phyloP scores from a whole-genome alignment of 108 stramenopile species.

The Conticribra guillardii region DNA sequence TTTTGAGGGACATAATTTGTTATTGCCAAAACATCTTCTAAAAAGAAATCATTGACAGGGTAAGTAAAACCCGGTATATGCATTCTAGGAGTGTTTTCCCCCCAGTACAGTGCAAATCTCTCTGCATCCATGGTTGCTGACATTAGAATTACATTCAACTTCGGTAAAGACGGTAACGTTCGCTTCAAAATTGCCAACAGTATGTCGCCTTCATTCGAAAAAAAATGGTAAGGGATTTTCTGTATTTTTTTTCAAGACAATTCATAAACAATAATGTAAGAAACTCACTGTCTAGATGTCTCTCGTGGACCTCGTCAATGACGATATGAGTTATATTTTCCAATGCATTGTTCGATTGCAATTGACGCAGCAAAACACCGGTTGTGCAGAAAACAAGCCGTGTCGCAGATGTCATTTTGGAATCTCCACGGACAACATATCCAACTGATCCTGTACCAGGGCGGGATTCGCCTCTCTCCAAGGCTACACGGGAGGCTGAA shows the following conservation, averaged over 20 bases:
- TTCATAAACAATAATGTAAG: not conserved
- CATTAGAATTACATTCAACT: conserved; percentile 51
- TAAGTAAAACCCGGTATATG: conserved; percentile 95
- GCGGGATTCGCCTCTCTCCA: conserved; percentile 84
- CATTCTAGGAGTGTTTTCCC: conserved; percentile 70
- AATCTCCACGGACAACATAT: conserved; percentile 92
- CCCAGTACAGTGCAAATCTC: conserved; percentile 85
- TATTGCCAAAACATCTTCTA: conserved; percentile 86
- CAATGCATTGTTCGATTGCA: conserved; percentile 83
- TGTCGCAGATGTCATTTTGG: conserved; percentile 65
- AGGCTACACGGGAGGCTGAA: conserved; percentile 86
- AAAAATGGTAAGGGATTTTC: no score
- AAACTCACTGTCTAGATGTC: conserved; percentile 77
- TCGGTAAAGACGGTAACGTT: conserved; percentile 26
- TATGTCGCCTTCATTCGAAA: no score
- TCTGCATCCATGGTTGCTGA: conserved; percentile 95
- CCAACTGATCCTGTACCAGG: conserved; percentile 85
- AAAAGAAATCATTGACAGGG: conserved; percentile 87
- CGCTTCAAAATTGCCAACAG: conserved; percentile 65
- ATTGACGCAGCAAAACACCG: conserved; percentile 95
- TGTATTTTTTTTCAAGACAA: not conserved
- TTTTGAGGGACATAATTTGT: conserved; percentile 85
- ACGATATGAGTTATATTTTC: conserved; percentile 89
- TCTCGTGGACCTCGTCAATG: conserved; percentile 98
- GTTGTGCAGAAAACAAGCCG: conserved; percentile 96